A percentile compares a stretch with the other conserved stretches of the same genome.
phyloP scores from a whole-genome alignment of 768 basidiomycete genomes.

The Mycena olivaceomarginata region DNA sequence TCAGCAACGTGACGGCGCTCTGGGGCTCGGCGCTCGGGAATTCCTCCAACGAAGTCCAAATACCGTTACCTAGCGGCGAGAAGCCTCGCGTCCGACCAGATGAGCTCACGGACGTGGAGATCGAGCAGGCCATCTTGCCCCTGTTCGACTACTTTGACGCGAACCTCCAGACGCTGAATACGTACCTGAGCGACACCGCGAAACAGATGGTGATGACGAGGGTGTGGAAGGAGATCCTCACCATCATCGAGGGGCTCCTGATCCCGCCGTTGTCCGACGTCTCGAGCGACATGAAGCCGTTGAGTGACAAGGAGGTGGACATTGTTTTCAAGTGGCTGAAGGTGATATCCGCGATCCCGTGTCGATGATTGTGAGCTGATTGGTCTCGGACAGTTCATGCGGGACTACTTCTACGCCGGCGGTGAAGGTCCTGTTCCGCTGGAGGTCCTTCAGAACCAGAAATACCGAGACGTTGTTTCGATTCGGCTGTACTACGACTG shows the following conservation, averaged over 20 bases:
- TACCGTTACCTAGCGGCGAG: slow-evolving; percentile 84
- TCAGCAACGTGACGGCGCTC: slow-evolving; percentile 88
- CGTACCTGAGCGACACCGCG: slow-evolving; percentile 87
- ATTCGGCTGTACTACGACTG: slow-evolving; percentile 98
- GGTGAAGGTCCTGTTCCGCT: slow-evolving; percentile 94
- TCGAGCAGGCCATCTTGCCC: slow-evolving; percentile 93
- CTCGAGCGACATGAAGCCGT: slow-evolving; percentile 91
- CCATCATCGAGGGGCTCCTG: slow-evolving; percentile 89
- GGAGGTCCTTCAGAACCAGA: slow-evolving; percentile 93
- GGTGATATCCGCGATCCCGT: slow-evolving; percentile 62
- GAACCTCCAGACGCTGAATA: slow-evolving; percentile 94
- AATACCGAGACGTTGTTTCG: slow-evolving; percentile 93
- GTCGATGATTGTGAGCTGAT: neutral
- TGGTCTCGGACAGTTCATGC: slow-evolving; percentile 79
- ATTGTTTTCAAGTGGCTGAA: slow-evolving; percentile 99
- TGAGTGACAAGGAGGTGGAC: slow-evolving; percentile 97
- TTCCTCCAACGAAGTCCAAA: slow-evolving; percentile 81
- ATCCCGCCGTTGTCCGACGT: slow-evolving; percentile 93
- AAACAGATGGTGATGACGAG: slow-evolving; percentile 95
- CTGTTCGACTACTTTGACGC: slow-evolving; percentile 98
- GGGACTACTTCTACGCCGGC: slow-evolving; percentile 96
- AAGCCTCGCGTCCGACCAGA: slow-evolving; percentile 88
- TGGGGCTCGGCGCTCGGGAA: slow-evolving; percentile 87
- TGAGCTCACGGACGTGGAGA: slow-evolving; percentile 93
- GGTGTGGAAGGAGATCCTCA: slow-evolving; percentile 97